phyloP scores from a whole-genome alignment of 106 monocot species.

The Gastrodia elata region DNA sequence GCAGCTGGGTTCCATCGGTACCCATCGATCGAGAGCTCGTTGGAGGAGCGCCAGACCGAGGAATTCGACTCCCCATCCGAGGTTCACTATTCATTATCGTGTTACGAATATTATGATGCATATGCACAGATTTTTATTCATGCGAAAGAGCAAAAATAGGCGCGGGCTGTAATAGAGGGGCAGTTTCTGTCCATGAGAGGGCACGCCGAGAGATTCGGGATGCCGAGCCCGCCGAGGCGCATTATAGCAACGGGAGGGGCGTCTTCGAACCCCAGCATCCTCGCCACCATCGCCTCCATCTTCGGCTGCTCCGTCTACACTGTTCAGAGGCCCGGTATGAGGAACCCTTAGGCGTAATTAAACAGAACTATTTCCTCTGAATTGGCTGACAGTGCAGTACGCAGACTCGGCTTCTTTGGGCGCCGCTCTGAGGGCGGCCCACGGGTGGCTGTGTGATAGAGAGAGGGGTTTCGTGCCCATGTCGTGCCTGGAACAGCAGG shows the following conservation, averaged over 20 bases:
- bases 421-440: slow-evolving; percentile 87
- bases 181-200: slow-evolving; percentile 88
- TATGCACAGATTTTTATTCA: not conserved
- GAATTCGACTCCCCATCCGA: slow-evolving; percentile 45
- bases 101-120: not conserved
- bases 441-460: slow-evolving; percentile 89
- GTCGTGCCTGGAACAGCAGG: slow-evolving; percentile 44
- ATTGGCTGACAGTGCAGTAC: no score
- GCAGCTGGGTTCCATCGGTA: slow-evolving; percentile 74
- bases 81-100: slow-evolving; percentile 24
- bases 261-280: slow-evolving; percentile 66
- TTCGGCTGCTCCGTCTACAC: slow-evolving; percentile 80
- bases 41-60: slow-evolving; percentile 20
- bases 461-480: slow-evolving; percentile 74
- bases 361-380: not conserved
- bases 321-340: slow-evolving; percentile 76
- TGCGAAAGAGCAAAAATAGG: slow-evolving; percentile 20
- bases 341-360: not conserved
- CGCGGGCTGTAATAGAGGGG: slow-evolving; percentile 80
- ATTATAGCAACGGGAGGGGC: slow-evolving; percentile 93
- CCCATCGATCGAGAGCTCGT: slow-evolving; percentile 45
- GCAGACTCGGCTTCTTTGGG: slow-evolving; percentile 96
- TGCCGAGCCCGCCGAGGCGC: slow-evolving; percentile 75
- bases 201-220: slow-evolving; percentile 83
- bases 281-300: slow-evolving; percentile 46